Evolutionary conservation across 345 rosid species (phyloP).

Genomic region (Fremontodendron californicum): DNA sequence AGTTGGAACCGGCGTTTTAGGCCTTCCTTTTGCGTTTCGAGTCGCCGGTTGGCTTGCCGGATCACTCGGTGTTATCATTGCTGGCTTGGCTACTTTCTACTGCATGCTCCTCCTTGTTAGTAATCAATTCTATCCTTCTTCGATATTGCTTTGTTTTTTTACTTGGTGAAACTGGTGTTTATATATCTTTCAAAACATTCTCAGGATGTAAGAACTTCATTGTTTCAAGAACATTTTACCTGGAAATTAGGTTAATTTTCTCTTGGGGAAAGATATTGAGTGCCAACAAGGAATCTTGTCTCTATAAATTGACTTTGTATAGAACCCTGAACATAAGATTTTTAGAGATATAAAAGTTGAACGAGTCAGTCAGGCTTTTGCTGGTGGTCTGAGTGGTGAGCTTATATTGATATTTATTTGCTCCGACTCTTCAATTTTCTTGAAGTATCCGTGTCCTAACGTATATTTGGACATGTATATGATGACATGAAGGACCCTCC

Average conservation of each 20-base stretch:
- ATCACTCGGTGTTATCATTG: constrained; percentile 53
- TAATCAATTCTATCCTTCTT: neutral
- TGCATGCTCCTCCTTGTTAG: constrained; percentile 97
- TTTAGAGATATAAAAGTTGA: neutral
- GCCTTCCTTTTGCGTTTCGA: constrained; percentile 84
- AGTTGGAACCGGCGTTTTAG: constrained; percentile 90
- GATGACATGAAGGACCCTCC: no score
- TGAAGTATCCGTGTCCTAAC: no score
- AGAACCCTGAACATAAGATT: neutral
- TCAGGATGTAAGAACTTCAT: neutral
- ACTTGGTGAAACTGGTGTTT: neutral
- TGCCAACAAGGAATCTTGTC: neutral
- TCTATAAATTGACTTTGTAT: neutral
- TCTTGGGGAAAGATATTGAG: neutral
- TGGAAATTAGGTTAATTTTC: neutral
- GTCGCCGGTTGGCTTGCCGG: constrained; percentile 91
- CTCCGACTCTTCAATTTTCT: no score
- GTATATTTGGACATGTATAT: no score
- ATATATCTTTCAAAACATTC: neutral
- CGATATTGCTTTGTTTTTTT: neutral
- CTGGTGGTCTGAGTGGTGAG: neutral
- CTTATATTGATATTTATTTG: no score
- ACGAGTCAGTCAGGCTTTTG: neutral
- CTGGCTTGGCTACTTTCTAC: constrained; percentile 65
- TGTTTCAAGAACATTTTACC: neutral